A percentile compares a stretch with the other conserved stretches of the same genome.
Conservation (phyloP, 331 rosid species). For the Cydonia oblonga region DNA sequence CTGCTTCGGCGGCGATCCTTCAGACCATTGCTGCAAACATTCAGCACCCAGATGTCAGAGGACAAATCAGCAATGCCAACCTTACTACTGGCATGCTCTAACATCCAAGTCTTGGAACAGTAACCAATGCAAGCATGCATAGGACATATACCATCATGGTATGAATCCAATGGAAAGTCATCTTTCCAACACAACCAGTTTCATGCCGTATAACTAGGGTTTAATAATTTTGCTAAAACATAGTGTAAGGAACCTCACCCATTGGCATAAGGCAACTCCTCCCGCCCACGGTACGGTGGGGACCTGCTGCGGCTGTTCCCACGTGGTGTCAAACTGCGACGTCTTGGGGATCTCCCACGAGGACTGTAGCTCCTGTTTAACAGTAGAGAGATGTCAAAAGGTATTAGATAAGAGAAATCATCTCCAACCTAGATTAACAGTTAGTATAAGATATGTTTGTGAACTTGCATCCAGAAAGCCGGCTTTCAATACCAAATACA, state of each 20-base stretch:
- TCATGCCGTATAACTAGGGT: background rate
- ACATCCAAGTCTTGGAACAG: background rate
- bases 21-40: constrained; percentile 65
- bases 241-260: constrained; percentile 45
- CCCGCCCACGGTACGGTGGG: constrained; percentile 82
- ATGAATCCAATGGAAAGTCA: background rate
- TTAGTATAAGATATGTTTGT: background rate
- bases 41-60: constrained; percentile 4
- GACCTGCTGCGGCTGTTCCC: constrained; percentile 90
- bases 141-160: background rate
- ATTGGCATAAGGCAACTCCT: constrained; percentile 81
- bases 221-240: background rate
- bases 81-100: background rate
- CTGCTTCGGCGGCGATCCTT: constrained; percentile 90
- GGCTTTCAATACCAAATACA: background rate
- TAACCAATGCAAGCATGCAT: background rate
- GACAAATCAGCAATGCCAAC: background rate
- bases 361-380: constrained; percentile 86
- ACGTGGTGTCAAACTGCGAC: constrained; percentile 90
- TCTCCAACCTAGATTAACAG: background rate
- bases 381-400: constrained; percentile 7
- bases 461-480: background rate
- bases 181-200: background rate
- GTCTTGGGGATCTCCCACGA: constrained; percentile 85
- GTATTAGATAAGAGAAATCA: background rate